Evolutionary conservation across 495 filamentous ascomycete genomes (phyloP), one percentile per base, ranked within the genome.

Genomic region (Sordaria brevicollis): DNA sequence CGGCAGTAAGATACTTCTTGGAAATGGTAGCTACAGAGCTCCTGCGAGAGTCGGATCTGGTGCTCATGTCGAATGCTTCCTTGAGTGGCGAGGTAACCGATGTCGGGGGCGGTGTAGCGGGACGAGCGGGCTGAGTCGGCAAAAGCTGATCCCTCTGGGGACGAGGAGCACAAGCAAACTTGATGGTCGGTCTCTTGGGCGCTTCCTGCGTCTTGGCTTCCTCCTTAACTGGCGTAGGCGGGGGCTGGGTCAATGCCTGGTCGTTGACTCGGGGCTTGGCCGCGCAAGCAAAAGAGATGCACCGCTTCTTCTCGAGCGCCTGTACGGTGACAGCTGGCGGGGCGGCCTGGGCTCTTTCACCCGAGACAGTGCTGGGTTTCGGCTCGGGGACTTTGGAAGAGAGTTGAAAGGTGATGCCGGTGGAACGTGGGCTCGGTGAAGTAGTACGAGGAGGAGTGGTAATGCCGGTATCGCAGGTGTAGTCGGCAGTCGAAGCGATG

Each of bases 241-340:
- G 72, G 17, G 72, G 76, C 8, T 74, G 77, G 57, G 71, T 74
- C 67, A 72, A 36, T n/a, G 71, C 49, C 41, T 78, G 71, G 35
- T 76, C 75, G 68, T 77, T 76, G 17, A 69, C 70, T 33, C 74
- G 77, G 11, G 82, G 73, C 73, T 79, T 88, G 72, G 78, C 81
- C 4, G 81, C 91, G 79, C 94, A 97, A 65, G 93, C 94, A 80
- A 99, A 99, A 38, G 87, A 93, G 73, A 98, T 97, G 81, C 91
- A 94, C 65, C 96, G 87, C 82, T 92, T 96, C 75, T 81, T 84
- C 66, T 79, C 78, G 33, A 78, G 71, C 39, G 75, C 74, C 37
- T 78, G 77, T 1, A 79, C 71, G 66, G 77, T 70, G 25, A 80
- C 68, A 36, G 74, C 65, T 33, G 49, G 69, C 33, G 35, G 67